Base-by-base conservation (phyloP, 202 grass and related monocot genomes). In the Zizania palustris region DNA sequence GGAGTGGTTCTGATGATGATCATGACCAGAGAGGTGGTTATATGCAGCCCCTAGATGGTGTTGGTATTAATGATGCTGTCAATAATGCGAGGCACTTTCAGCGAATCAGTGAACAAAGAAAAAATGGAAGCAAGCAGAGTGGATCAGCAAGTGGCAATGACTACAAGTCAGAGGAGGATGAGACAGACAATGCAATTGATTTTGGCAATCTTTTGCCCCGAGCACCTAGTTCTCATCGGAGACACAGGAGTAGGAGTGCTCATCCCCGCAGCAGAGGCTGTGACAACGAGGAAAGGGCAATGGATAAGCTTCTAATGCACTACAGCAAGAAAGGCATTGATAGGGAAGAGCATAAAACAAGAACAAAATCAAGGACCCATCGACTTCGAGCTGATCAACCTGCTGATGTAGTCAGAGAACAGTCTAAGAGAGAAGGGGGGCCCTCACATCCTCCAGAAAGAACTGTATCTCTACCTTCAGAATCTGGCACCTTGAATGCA, bases 281-380 rank as follows among this genome's bases (percentile, higher is more conserved):
- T 36, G 87, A 99, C 11, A 75, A 91, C 2, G 90, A 93, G 45
- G 96, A 96, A 64, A 99, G 54, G 57, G 77, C 85, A 80, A 85
- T 96, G 88, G 96, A 99, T 60, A 92, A 90, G 59, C 80, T 93
- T 59, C 85, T 96, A 49, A 85, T 76, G 79, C 83, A 96, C 55
- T 87, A 93, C 74, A 96, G 92, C 75, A 86, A 83, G 79, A 99
- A 99, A 86, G 83, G 90, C 34, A n/a, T 74, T 21, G 78, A 65
- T 1, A 82, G 70, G 74, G 63, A 83, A 13, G 82, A 86, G 43
- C 67, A 9, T 55, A 91, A 62, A 68, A 71, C 80, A 56, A 88
- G 85, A 85, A 75, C 41, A 8, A 93, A 89, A 75, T 82, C 70
- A 41, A 65, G 65, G 20, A 67, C 55, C 19, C 80, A 84, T 11